phyloP scores from a whole-genome alignment of 345 rosid species.

The Bretschneidera sinensis region DNA sequence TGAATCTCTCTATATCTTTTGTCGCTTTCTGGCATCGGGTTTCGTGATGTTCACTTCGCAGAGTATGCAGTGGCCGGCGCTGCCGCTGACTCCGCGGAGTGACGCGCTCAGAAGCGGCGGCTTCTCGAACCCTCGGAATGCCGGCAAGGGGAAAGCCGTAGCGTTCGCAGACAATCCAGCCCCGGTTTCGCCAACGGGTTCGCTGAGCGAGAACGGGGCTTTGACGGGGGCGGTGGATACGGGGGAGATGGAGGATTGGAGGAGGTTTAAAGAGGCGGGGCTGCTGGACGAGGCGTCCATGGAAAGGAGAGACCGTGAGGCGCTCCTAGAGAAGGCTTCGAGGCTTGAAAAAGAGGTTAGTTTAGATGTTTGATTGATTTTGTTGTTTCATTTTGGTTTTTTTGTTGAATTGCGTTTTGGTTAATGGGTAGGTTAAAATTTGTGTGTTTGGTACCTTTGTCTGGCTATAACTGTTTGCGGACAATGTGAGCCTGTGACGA shows the following conservation, averaged over 20 bases:
- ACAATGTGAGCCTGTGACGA: not conserved
- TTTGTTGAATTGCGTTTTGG: too few species aligned
- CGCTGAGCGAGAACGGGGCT: slow-evolving; percentile 24
- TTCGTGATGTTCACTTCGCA: slow-evolving; percentile 59
- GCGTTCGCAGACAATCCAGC: slow-evolving; percentile 34
- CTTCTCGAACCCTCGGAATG: slow-evolving; percentile 15
- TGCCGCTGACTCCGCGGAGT: slow-evolving; percentile 30
- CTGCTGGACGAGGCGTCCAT: slow-evolving; percentile 63
- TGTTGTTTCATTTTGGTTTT: not conserved
- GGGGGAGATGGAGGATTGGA: slow-evolving; percentile 61
- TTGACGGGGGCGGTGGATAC: slow-evolving; percentile 9
- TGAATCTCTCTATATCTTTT: too few species aligned
- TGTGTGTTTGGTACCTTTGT: not conserved
- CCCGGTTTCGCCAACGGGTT: slow-evolving; percentile 27
- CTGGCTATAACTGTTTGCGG: too few species aligned
- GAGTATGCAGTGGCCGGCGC: slow-evolving; percentile 33
- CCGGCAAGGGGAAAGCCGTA: slow-evolving; percentile 57
- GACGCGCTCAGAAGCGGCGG: slow-evolving; percentile 24
- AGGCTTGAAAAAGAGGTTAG: slow-evolving; percentile 70
- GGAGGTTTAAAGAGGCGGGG: slow-evolving; percentile 72
- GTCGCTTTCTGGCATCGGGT: too few species aligned
- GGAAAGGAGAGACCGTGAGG: slow-evolving; percentile 66
- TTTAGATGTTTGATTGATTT: slow-evolving; percentile 3
- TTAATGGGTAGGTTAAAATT: not conserved
- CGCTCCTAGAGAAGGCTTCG: slow-evolving; percentile 49